A percentile compares a stretch with the other conserved stretches of the same genome.
phyloP scores from a whole-genome alignment of 805 yeast species.

The Candida mattraensis region DNA sequence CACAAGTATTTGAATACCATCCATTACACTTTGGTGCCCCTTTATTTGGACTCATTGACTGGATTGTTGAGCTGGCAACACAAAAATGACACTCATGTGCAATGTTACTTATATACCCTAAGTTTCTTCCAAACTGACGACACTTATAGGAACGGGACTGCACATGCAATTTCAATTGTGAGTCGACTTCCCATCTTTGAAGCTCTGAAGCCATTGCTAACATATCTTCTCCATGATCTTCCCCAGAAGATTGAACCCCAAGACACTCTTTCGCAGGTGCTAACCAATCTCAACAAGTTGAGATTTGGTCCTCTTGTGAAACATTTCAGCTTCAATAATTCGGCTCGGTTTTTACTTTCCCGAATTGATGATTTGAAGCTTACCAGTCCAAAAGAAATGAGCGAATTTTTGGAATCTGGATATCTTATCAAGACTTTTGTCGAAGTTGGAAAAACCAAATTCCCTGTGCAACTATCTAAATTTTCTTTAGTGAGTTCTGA shows the following conservation, averaged over 20 bases:
- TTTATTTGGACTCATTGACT: conserved; percentile 36
- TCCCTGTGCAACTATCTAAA: conserved; percentile 34
- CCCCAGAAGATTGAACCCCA: conserved; percentile 24
- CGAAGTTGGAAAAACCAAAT: conserved; percentile 20
- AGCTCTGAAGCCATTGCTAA: conserved; percentile 48
- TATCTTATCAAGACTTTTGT: conserved; percentile 23
- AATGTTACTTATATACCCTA: conserved; percentile 29
- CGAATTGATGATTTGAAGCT: conserved; percentile 21
- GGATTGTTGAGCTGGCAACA: conserved; percentile 19
- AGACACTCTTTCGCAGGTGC: conserved; percentile 13
- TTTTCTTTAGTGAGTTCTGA: conserved; percentile 28
- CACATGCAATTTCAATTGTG: conserved; percentile 46
- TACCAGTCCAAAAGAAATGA: conserved; percentile 8
- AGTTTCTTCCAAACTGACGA: conserved; percentile 30
- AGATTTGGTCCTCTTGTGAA: conserved; percentile 31
- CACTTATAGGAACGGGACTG: conserved; percentile 42
- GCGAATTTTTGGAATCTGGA: conserved; percentile 20
- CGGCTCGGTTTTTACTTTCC: conserved; percentile 23
- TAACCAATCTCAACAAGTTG: conserved; percentile 20
- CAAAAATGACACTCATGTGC: conserved; percentile 12
- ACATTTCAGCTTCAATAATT: conserved; percentile 11
- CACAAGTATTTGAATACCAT: conserved; percentile 45
- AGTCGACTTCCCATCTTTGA: conserved; percentile 45
- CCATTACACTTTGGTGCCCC: conserved; percentile 56
- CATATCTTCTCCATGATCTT: conserved; percentile 44